Conservation (phyloP, 2,329 filamentous ascomycete species). For the Microdochium paspali region DNA sequence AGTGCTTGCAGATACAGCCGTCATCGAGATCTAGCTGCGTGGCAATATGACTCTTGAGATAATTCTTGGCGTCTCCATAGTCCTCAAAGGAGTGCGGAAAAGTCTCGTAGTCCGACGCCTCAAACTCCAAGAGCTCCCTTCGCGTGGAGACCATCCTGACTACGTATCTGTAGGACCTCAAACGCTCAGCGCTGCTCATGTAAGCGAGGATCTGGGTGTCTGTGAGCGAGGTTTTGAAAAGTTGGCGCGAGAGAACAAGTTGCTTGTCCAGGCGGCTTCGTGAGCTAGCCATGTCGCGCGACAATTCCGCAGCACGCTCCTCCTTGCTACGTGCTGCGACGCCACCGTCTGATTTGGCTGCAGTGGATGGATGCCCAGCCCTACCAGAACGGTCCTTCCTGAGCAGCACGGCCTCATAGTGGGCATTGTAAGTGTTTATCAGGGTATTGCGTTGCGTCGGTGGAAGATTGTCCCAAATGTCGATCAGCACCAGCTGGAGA, state of each 20-base stretch:
- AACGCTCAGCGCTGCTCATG: not conserved
- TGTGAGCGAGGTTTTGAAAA: not conserved
- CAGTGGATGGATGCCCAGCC: no score
- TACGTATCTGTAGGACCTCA: not conserved
- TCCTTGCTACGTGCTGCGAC: not conserved
- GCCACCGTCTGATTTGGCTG: not conserved
- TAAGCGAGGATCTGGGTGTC: not conserved
- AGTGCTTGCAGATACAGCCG: no score
- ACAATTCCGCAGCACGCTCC: not conserved
- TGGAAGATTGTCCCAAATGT: not conserved
- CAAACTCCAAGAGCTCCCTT: not conserved
- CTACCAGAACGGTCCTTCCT: no score
- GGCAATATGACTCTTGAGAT: no score
- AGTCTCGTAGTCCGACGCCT: not conserved
- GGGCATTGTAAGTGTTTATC: not conserved
- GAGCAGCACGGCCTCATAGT: not conserved
- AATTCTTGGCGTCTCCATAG: not conserved
- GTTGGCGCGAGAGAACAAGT: not conserved
- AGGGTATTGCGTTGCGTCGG: not conserved
- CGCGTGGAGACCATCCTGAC: not conserved
- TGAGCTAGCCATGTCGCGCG: not conserved
- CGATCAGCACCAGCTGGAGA: not conserved
- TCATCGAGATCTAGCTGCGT: no score
- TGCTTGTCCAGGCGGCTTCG: not conserved
- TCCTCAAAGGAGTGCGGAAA: not conserved